These are phyloP conservation scores for Epichloe coenophiala DNA, from an alignment of 2,329 filamentous ascomycete species.

Conservation along the genomic window DNA sequence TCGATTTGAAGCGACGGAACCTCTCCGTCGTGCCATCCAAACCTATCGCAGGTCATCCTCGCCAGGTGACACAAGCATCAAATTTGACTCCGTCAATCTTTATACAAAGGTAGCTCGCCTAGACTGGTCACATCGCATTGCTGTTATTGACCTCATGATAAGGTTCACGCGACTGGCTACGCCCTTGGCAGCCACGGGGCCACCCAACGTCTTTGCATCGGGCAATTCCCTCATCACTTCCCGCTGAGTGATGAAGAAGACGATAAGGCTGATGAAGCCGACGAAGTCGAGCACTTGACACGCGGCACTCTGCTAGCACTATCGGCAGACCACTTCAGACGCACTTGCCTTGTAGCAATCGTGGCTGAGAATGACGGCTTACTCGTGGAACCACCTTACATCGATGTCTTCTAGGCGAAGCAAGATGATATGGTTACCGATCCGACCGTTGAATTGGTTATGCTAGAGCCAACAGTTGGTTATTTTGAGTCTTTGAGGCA, in stretches of 20 bases:
- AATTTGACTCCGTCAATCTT: conserved; percentile 45
- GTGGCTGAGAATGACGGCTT: conserved; percentile 56
- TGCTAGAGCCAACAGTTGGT: conserved; percentile 61
- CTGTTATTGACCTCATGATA: background rate
- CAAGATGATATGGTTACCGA: conserved; percentile 50
- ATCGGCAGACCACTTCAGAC: conserved; percentile 48
- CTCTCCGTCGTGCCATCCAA: conserved; percentile 53
- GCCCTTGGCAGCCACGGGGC: conserved; percentile 49
- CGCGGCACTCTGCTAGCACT: conserved; percentile 41
- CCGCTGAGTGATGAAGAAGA: conserved; percentile 17
- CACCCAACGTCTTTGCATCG: conserved; percentile 28
- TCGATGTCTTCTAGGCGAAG: conserved; percentile 62
- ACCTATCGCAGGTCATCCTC: conserved; percentile 26
- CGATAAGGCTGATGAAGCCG: conserved; percentile 22
- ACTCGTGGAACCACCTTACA: conserved; percentile 15
- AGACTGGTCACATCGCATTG: background rate
- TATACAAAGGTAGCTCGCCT: conserved; percentile 53
- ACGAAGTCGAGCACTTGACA: conserved; percentile 45
- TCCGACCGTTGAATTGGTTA: conserved; percentile 54
- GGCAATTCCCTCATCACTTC: conserved; percentile 58
- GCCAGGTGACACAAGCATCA: conserved; percentile 10
- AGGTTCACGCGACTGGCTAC: conserved; percentile 56
- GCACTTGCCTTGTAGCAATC: conserved; percentile 53
- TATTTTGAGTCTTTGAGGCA: conserved; percentile 71
- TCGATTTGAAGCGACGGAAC: conserved; percentile 58